These are phyloP conservation scores for Sphagnum contortum DNA, from an alignment of 225 moss, liverwort and hornwort genomes.

Conservation along the genomic window DNA sequence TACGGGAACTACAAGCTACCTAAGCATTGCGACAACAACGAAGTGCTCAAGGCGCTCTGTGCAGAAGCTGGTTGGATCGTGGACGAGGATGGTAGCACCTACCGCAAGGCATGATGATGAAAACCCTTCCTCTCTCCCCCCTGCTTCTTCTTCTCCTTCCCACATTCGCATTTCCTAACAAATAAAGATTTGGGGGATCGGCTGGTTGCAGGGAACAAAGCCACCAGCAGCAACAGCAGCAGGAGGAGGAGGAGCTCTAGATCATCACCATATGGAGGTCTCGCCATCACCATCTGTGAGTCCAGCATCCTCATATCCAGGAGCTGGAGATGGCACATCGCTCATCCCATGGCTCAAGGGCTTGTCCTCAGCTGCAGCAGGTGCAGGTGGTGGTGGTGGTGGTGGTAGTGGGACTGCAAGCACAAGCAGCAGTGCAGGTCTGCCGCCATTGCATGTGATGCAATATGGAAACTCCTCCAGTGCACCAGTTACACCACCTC, in stretches of 20 bases:
- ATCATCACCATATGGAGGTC: conserved; percentile 56
- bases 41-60: conserved; percentile 86
- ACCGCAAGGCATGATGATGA: conserved; percentile 53
- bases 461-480: conserved; percentile 67
- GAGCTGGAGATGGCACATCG: conserved; percentile 76
- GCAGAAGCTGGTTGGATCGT: conserved; percentile 94
- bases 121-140: too few species aligned
- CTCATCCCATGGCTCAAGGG: conserved; percentile 96
- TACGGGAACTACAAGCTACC: conserved; percentile 95
- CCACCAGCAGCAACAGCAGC: conserved; percentile 24
- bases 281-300: conserved; percentile 81
- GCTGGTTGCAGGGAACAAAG: conserved; percentile 58
- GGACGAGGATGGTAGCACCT: conserved; percentile 87
- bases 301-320: conserved; percentile 79
- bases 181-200: too few species aligned
- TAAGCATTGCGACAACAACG: conserved; percentile 96
- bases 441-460: conserved; percentile 70
- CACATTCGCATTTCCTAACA: too few species aligned
- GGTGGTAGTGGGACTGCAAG: conserved; percentile 69
- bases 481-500: conserved; percentile 89
- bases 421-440: conserved; percentile 73
- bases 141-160: too few species aligned
- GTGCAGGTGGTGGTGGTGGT: conserved; percentile 4
- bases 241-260: too few species aligned
- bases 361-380: conserved; percentile 32